Percentiles rank a stretch among this genome's conserved stretches.
Evolutionary conservation across 306 rosid genomes (phyloP).

Genomic region (Chamaecrista fasciculata): DNA sequence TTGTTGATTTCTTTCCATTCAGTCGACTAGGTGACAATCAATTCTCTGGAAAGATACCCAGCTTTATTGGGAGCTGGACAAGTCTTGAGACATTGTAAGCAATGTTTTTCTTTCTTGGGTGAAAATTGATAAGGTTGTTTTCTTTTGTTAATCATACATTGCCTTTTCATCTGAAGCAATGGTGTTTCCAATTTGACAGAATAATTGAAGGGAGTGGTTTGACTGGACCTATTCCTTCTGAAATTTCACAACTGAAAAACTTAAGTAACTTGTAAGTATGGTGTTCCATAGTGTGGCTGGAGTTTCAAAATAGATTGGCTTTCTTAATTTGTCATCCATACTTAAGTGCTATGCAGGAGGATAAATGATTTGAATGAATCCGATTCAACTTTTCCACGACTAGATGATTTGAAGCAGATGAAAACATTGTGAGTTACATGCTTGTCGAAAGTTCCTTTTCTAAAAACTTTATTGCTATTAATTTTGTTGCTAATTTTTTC

Average conservation of each 20-base stretch:
- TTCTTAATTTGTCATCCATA: neutral
- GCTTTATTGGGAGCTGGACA: conserved; percentile 56
- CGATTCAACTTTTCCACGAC: conserved; percentile 48
- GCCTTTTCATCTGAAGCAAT: conserved; percentile 6
- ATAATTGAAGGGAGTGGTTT: conserved; percentile 63
- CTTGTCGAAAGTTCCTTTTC: no score
- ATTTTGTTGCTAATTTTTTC: no score
- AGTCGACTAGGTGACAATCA: conserved; percentile 55
- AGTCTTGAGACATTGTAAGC: conserved; percentile 49
- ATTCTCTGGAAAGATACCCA: conserved; percentile 61
- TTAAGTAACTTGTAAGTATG: conserved; percentile 58
- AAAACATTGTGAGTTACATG: conserved; percentile 46
- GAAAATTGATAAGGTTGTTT: neutral
- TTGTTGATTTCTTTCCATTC: conserved; percentile 26
- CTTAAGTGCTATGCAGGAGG: conserved; percentile 48
- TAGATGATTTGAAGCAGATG: conserved; percentile 37
- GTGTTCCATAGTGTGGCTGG: neutral
- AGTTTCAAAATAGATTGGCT: neutral
- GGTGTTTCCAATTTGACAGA: conserved; percentile 31
- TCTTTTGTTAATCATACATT: neutral
- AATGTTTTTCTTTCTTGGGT: neutral
- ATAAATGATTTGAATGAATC: conserved; percentile 61
- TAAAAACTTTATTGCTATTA: no score
- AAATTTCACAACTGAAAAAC: conserved; percentile 43
- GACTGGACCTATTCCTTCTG: conserved; percentile 71